Evolutionary conservation across 2,329 filamentous ascomycete species (phyloP).

Genomic region (Colletotrichum incanum): DNA sequence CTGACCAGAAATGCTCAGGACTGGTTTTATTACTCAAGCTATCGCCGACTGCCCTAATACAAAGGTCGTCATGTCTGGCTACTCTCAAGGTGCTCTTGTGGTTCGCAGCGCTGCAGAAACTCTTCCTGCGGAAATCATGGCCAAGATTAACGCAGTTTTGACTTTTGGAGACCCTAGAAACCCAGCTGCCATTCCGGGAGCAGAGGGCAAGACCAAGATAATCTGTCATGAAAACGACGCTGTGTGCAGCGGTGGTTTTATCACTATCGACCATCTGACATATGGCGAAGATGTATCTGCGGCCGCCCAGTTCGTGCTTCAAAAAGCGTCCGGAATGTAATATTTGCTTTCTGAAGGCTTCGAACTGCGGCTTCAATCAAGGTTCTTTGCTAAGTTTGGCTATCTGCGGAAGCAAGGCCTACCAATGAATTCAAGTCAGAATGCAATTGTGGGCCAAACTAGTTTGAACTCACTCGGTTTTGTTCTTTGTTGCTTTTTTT

Average conservation of each 20-base stretch:
- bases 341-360: background rate
- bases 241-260: too few relatives aligned
- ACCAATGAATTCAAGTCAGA: background rate
- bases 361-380: background rate
- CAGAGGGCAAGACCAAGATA: too few relatives aligned
- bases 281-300: conserved; percentile 44
- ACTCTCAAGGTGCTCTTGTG: conserved; percentile 50
- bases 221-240: too few relatives aligned
- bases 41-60: conserved; percentile 47
- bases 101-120: conserved; percentile 48
- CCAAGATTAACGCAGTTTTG: too few relatives aligned
- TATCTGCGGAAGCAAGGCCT: background rate
- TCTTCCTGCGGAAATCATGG: conserved; percentile 36
- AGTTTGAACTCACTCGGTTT: background rate
- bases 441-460: background rate
- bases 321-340: background rate
- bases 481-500: background rate
- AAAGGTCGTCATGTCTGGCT: conserved; percentile 48
- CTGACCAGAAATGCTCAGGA: conserved; percentile 48
- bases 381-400: background rate
- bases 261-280: too few relatives aligned
- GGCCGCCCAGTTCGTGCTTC: background rate
- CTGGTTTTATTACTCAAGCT: conserved; percentile 50
- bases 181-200: too few relatives aligned
- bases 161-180: too few relatives aligned